Evolutionary conservation across 257 asterid species (phyloP), one percentile per base, ranked within the genome.

Genomic region (Nicotiana tomentosiformis): DNA sequence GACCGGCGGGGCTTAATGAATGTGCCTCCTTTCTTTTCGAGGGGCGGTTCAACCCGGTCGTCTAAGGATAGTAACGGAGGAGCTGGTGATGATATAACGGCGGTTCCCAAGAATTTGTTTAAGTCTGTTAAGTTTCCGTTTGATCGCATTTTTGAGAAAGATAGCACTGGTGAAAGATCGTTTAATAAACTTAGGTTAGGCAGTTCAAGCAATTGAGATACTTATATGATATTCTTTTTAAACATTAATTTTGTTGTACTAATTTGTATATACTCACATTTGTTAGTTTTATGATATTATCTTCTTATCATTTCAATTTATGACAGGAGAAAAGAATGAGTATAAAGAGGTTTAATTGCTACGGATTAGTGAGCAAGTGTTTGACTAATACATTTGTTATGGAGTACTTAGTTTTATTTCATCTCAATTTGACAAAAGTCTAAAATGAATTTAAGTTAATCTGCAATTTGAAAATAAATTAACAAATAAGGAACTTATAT

Each of bases 61-160:
- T 32, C 84, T 16, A 85, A 72, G 53, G 78, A 53, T 26, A 83
- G 69, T 20, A 33, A 56, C 5, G 65, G 77, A 5, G 77, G 77
- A 12, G 58, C 66, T 6, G 79, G 67, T 14, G 84, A 82, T 53
- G 85, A 81, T 51, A 14, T 78, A 30, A 68, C 70, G 76, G 70
- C 32, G 0, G 72, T 30, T 10, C 15, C 84, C 0, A 77, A 77
- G 68, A 88, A 29, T 18, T 83, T 82, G 77, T 33, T 86, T 18
- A 78, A 76, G 82, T 46, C 86, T 9, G 68, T 86, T 79, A 86
- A 77, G 80, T 53, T 69, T 29, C 87, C 91, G 46, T 79, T 88
- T 64, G 87, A 84, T 62, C 84, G 86, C 46, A 58, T 83, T 58
- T 72, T 88, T 85, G 82, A 78, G 29, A 83, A 83, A 69, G 86